Percentiles rank a stretch among this genome's conserved stretches.
phyloP scores from a whole-genome alignment of 2,329 filamentous ascomycete species.

The Colletotrichum theobromicola region DNA sequence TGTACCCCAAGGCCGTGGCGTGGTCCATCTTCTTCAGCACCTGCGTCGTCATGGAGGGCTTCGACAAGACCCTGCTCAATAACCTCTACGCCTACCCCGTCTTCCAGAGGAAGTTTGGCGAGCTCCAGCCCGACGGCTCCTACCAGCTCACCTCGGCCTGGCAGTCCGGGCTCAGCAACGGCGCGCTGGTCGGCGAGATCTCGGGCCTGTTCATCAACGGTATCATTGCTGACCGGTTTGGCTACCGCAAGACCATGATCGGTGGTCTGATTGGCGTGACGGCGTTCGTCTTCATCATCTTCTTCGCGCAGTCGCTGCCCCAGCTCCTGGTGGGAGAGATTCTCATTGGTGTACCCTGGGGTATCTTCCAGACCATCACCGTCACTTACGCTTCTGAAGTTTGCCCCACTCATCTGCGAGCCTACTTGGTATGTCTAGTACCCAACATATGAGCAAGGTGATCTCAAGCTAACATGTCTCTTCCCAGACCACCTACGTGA shows the following conservation, averaged over 20 bases:
- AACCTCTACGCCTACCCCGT: constrained; percentile 22
- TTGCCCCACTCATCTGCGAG: constrained; percentile 49
- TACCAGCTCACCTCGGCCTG: constrained; percentile 53
- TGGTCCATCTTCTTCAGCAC: constrained; percentile 48
- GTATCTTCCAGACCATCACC: constrained; percentile 50
- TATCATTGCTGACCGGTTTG: constrained; percentile 49
- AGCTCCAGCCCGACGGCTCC: constrained; percentile 34
- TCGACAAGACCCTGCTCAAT: constrained; percentile 18
- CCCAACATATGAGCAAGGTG: not conserved
- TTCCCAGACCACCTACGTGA: constrained; percentile 47
- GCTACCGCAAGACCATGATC: constrained; percentile 53
- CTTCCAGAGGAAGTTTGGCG: constrained; percentile 45
- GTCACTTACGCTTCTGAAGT: constrained; percentile 55
- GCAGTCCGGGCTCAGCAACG: constrained; percentile 58
- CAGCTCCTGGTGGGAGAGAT: constrained; percentile 51
- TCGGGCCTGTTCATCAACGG: constrained; percentile 56
- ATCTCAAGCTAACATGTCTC: not conserved
- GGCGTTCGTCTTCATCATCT: constrained; percentile 53
- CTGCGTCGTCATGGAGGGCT: constrained; percentile 45
- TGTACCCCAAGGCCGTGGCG: constrained; percentile 48
- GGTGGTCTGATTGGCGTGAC: constrained; percentile 42
- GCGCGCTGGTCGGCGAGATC: constrained; percentile 52
- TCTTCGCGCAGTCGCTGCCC: constrained; percentile 47
- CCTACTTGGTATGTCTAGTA: constrained; percentile 45
- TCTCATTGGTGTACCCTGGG: constrained; percentile 52